A percentile compares a stretch with the other conserved stretches of the same genome.
These are phyloP conservation scores for Alternaria triticina DNA, from an alignment of 2,329 filamentous ascomycete genomes.

Conservation along the genomic window DNA sequence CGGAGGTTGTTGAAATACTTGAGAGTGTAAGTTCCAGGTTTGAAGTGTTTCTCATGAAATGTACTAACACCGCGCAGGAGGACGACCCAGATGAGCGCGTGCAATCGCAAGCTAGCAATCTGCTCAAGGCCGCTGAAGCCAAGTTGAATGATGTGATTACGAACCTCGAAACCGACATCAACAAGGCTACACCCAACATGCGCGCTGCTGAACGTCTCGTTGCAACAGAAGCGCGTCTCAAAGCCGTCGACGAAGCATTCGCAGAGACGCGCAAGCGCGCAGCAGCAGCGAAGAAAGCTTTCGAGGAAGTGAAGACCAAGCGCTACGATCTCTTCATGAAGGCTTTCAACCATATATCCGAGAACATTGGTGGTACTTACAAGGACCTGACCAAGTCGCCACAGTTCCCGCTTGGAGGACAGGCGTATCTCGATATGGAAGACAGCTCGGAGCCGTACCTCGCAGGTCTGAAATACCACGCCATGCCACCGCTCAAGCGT, in stretches of 20 bases:
- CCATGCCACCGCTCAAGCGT: constrained; percentile 96
- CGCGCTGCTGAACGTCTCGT: constrained; percentile 91
- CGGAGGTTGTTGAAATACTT: constrained; percentile 52
- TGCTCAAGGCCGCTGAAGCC: constrained; percentile 64
- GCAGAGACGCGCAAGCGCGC: constrained; percentile 80
- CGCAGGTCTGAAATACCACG: constrained; percentile 96
- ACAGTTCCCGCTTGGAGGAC: constrained; percentile 91
- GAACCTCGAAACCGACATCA: constrained; percentile 76
- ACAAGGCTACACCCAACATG: constrained; percentile 97
- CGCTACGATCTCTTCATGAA: constrained; percentile 93
- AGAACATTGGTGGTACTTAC: constrained; percentile 93
- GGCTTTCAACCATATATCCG: constrained; percentile 91
- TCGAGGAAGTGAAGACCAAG: constrained; percentile 79
- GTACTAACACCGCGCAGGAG: constrained; percentile 56
- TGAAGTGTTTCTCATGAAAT: not conserved
- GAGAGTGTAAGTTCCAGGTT: constrained; percentile 43
- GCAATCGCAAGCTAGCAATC: constrained; percentile 22
- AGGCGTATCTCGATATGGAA: constrained; percentile 88
- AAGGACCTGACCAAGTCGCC: constrained; percentile 90
- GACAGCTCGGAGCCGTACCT: constrained; percentile 97
- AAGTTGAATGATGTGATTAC: constrained; percentile 79
- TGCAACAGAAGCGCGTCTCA: constrained; percentile 80
- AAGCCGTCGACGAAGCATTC: constrained; percentile 86
- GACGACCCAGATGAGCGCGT: constrained; percentile 63
- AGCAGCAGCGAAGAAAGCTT: constrained; percentile 78